Evolutionary conservation across 352 stramenopile genomes (phyloP), one percentile per base, ranked within the genome.

Genomic region (Pythium oligandrum): DNA sequence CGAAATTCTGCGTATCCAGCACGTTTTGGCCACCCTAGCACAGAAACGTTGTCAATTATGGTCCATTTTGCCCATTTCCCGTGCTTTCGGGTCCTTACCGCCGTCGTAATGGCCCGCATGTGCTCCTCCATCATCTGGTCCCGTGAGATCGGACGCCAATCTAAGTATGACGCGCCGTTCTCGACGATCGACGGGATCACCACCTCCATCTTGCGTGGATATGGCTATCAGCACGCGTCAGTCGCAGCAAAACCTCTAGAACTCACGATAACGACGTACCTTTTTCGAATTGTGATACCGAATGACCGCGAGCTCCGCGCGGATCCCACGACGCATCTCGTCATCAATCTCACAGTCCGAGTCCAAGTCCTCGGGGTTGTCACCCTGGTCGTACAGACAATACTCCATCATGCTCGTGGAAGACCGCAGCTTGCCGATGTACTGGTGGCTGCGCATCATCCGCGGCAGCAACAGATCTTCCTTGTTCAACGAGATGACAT

Each of bases 401-500:
- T 94, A 96, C 52, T 96, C 86, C 74, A 88, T 85, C 66, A 90
- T 79, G 40, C 62, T 86, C 12, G 73, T 87, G 10, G 78, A 90
- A 4, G 81, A 89, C 5, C 83, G 81, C 10, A 96, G 58, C 54
- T 96, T 96, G 1, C 86, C 87, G 8, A 96, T 71, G 64, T 91
- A 96, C 54, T 93, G 82, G 47, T 93, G 81, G 48, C 78, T 91
- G 6, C 87, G 75, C 61, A 90, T 84, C 64, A 75, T 79, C 42
- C 86, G 77, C 31, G 80, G 79, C 38, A 91, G 61, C 40, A 83
- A 88, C 31, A 96, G 57, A 44, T 96, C 86, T 33, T 95, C 86
- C 69, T 86, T 78, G 56, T 93, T 92, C 54, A 93, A 72, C 11
- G 80, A 93, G 47, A 96, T 91, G 4, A 93, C 80, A 55, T 91